Base-by-base conservation (phyloP, 1,139 yeast genomes). In the Suhomyces anneliseae region DNA sequence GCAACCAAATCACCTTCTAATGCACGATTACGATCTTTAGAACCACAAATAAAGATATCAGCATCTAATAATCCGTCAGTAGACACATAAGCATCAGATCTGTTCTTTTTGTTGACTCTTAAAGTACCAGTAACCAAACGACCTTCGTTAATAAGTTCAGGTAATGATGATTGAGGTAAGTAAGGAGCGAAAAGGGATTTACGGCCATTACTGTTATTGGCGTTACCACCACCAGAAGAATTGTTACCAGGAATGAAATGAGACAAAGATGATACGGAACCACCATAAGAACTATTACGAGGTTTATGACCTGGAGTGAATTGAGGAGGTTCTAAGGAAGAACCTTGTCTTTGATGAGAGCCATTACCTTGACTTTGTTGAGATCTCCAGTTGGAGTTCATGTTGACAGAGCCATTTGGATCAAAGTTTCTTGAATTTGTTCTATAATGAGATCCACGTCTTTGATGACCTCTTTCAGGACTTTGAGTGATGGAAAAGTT, bases 1-100 rank as follows among this genome's bases (percentile, higher is more conserved):
- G 99, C 99, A 34, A 93, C 99, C 50, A 90, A 73, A 65, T 93
- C 99, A 46, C 98, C 97, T 69, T 93, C 99, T 45, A 93, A 74
- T 9, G 99, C 98, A 64, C 99, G 84, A 68, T 93, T 93, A 65
- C 99, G 88, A 68, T 93, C 99, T 66, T 93, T 93, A n/a, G 98
- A 92, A 10, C 99, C 99, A 72, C 98, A 95, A 55, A 93, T 93
- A 64, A 90, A 93, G 52, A 93, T 90, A 66, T 93, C 99, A 0
- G 98, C 96, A 68, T 93, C 99, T 54, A 93, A 76, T 39, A 92
- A 78, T 2, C 97, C 97, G 63, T 92, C 97, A 0, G 98, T 93
- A 5, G 97, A 85, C 14, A 93, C 98, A 68, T 95, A 93, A 1
- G 99, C 99, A 68, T 93, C 99, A 0, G 97, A 89, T 59, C 99